phyloP scores from a whole-genome alignment of 495 filamentous ascomycete species.

The Penicillium coffeae region DNA sequence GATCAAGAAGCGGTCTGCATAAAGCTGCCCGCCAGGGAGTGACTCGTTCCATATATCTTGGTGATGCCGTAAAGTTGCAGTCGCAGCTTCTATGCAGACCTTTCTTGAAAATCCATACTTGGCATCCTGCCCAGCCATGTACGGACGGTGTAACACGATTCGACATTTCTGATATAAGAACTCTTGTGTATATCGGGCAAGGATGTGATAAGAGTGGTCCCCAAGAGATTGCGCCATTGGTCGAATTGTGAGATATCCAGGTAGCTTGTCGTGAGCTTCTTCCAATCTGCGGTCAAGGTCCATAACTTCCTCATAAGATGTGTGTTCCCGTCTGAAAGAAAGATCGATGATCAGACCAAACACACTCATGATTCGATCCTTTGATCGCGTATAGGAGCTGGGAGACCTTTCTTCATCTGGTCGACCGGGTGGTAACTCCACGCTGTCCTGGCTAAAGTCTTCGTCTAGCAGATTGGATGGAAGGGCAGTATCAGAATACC shows the following conservation, averaged over 20 bases:
- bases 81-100: constrained; percentile 74
- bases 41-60: constrained; percentile 72
- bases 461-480: constrained; percentile 42
- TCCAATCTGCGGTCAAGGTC: constrained; percentile 70
- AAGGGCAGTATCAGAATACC: constrained; percentile 39
- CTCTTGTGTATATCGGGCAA: constrained; percentile 77
- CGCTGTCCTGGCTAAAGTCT: constrained; percentile 37
- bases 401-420: constrained; percentile 36
- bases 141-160: constrained; percentile 80
- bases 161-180: constrained; percentile 79
- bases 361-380: constrained; percentile 36
- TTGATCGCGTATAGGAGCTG: constrained; percentile 34
- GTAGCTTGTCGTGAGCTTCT: constrained; percentile 60
- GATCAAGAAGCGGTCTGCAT: constrained; percentile 70
- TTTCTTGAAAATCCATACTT: constrained; percentile 80
- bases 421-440: constrained; percentile 32
- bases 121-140: constrained; percentile 63
- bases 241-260: constrained; percentile 65
- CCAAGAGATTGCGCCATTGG: constrained; percentile 67
- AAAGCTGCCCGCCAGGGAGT: constrained; percentile 65
- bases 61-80: constrained; percentile 72
- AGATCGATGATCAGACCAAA: constrained; percentile 47
- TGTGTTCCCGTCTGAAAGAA: constrained; percentile 35
- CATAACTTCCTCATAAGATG: constrained; percentile 76
- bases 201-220: constrained; percentile 73